Conservation (phyloP, 1,139 yeast species). For the Hanseniaspora uvarum region DNA sequence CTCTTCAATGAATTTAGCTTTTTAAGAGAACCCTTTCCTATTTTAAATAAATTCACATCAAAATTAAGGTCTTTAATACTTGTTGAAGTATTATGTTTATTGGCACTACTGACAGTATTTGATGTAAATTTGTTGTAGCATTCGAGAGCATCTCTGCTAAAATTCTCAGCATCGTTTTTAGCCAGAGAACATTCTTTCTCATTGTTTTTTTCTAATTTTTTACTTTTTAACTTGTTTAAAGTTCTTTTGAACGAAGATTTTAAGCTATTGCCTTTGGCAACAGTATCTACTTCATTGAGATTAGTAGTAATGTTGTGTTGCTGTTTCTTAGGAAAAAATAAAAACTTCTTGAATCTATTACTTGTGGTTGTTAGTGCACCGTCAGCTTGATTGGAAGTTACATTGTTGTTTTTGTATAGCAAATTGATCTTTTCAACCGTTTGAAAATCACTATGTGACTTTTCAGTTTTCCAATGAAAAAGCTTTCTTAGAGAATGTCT, state of each 20-base stretch:
- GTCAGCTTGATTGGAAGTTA: not conserved
- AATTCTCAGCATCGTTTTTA: not conserved
- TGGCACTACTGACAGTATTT: no score
- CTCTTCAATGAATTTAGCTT: not conserved
- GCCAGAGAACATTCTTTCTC: not conserved
- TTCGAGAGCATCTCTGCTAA: not conserved
- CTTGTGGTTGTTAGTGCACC: no score
- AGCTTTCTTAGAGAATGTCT: constrained; percentile 3
- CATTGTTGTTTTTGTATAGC: not conserved
- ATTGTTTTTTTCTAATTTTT: not conserved
- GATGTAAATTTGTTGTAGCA: constrained; percentile 6
- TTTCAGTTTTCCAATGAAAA: not conserved
- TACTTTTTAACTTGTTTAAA: not conserved
- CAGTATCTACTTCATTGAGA: not conserved
- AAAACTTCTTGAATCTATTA: not conserved
- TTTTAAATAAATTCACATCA: not conserved
- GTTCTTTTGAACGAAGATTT: not conserved
- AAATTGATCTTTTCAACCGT: not conserved
- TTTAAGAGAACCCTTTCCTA: not conserved
- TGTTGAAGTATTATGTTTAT: not conserved
- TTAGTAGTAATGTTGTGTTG: not conserved
- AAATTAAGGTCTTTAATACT: not conserved
- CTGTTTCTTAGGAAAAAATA: not conserved
- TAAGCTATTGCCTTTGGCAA: not conserved
- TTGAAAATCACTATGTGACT: not conserved